phyloP scores from a whole-genome alignment of 768 basidiomycete genomes.

The Agaricus blazei region DNA sequence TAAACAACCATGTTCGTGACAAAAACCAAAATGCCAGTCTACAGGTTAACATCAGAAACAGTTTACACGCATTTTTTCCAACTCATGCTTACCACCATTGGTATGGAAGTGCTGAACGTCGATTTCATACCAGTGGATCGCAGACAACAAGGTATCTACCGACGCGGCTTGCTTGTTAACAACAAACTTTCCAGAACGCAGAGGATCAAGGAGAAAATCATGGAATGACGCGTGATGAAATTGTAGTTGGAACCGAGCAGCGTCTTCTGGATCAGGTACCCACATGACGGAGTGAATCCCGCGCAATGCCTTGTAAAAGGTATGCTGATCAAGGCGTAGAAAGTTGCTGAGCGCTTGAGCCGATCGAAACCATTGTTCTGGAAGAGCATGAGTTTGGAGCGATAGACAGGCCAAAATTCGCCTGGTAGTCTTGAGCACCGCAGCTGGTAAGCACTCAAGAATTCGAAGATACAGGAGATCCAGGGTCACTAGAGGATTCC shows the following conservation, averaged over 20 bases:
- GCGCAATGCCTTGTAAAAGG: not conserved
- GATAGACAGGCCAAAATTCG: not conserved
- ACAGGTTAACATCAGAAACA: not conserved
- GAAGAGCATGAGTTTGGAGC: too few relatives aligned
- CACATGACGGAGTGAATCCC: not conserved
- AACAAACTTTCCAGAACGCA: not conserved
- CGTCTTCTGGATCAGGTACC: not conserved
- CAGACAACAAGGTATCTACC: not conserved
- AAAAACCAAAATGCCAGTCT: not conserved
- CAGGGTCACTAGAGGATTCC: not conserved
- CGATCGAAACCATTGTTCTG: not conserved
- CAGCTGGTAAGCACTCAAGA: not conserved
- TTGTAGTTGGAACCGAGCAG: not conserved
- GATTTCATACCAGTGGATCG: not conserved
- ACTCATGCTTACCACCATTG: not conserved
- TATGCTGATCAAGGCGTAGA: not conserved
- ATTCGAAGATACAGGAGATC: not conserved
- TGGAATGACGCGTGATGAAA: slow-evolving; percentile 3
- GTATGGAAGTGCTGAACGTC: not conserved
- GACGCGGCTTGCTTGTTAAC: not conserved
- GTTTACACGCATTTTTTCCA: not conserved
- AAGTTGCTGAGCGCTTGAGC: not conserved
- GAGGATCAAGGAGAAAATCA: not conserved
- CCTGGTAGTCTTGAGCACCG: not conserved
- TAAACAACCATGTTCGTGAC: not conserved